These are phyloP conservation scores for Paralagenidium karlingii DNA, from an alignment of 352 stramenopile genomes.

Conservation along the genomic window DNA sequence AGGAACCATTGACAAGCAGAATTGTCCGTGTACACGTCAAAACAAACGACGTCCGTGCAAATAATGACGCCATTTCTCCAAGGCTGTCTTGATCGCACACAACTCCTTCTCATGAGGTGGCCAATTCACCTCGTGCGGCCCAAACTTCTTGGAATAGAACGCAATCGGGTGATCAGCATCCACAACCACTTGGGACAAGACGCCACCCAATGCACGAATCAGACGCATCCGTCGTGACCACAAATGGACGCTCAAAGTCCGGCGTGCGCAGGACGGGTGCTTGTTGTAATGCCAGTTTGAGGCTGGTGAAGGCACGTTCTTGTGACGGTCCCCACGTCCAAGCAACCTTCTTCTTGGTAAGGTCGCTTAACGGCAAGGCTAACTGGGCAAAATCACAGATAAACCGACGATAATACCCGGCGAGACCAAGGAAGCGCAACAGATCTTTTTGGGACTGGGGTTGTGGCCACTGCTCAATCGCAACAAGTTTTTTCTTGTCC, in stretches of 20 bases:
- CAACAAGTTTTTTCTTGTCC: conserved; percentile 2
- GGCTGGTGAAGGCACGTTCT: conserved; percentile 1
- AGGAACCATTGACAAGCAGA: conserved; percentile 7
- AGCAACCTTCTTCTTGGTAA: conserved; percentile 1
- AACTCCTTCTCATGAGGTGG: background rate
- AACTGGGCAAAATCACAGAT: conserved; percentile 7
- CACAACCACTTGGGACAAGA: background rate
- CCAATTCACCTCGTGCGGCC: conserved; percentile 1
- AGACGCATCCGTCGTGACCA: conserved; percentile 4
- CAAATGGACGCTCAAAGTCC: conserved; percentile 2
- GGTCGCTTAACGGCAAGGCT: conserved; percentile 3
- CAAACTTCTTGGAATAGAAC: conserved; percentile 1
- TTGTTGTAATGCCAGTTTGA: conserved; percentile 5
- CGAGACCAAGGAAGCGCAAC: conserved; percentile 8
- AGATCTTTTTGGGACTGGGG: conserved; percentile 6
- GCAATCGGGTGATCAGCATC: background rate
- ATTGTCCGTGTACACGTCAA: conserved; percentile 5
- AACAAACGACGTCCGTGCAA: background rate
- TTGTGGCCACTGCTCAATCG: conserved; percentile 2
- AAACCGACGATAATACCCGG: conserved; percentile 12
- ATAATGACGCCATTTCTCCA: conserved; percentile 6
- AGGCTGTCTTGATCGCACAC: conserved; percentile 1
- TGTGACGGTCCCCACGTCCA: conserved; percentile 2
- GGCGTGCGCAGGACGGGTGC: conserved; percentile 5
- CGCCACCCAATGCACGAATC: conserved; percentile 1